A percentile compares a stretch with the other conserved stretches of the same genome.
Conservation (phyloP, 306 rosid species). For the Erythrophleum fordii region DNA sequence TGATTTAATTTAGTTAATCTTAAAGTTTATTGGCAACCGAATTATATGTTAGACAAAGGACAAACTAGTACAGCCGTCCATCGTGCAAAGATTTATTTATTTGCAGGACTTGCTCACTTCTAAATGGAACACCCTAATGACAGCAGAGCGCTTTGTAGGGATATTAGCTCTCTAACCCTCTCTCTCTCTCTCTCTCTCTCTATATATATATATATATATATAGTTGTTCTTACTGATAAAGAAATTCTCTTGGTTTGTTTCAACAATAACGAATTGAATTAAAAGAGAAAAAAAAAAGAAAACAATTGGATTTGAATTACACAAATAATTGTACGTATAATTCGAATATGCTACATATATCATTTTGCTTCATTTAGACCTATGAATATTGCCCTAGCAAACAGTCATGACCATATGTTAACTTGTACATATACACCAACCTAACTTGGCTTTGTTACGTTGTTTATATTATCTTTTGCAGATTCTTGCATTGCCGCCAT, state of each 20-base stretch:
- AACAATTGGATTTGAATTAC: background rate
- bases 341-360: no score
- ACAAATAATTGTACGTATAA: background rate
- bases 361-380: no score
- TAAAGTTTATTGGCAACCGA: background rate
- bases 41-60: constrained; percentile 19
- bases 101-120: background rate
- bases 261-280: background rate
- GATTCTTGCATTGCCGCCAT: constrained; percentile 44
- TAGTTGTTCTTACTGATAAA: background rate
- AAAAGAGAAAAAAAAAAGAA: no score
- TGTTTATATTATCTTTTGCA: constrained; percentile 40
- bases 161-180: no score
- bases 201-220: no score
- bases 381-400: background rate
- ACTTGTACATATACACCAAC: background rate
- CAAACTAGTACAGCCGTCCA: constrained; percentile 51
- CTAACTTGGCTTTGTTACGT: constrained; percentile 31
- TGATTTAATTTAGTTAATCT: no score
- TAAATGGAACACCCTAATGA: background rate
- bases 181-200: no score
- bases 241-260: background rate
- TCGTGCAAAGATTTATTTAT: constrained; percentile 5
- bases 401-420: background rate
- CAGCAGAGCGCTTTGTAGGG: no score